Evolutionary conservation across 1,284 basidiomycete genomes (phyloP).

Genomic region (Hypsizygus ulmarius): DNA sequence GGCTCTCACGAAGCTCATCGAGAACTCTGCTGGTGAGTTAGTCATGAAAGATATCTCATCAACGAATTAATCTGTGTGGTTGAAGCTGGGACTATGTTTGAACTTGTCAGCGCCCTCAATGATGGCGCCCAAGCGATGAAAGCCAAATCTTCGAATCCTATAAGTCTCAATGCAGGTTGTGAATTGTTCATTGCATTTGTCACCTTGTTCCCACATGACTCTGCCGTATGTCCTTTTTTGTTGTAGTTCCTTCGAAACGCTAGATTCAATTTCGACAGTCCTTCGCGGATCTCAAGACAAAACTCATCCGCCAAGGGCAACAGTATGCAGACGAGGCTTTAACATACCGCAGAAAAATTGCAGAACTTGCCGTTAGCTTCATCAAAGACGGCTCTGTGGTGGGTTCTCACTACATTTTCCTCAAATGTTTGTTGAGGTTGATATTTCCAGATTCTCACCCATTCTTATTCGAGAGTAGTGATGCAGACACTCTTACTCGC

Average conservation of each 20-base stretch:
- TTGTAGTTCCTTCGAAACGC: conserved; percentile 1
- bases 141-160: conserved; percentile 68
- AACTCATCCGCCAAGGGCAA: conserved; percentile 76
- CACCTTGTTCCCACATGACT: conserved; percentile 81
- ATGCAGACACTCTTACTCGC: conserved; percentile 90
- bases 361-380: conserved; percentile 86
- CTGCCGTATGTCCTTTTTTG: conserved; percentile 51
- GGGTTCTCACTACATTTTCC: conserved; percentile 29
- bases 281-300: conserved; percentile 79
- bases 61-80: conserved; percentile 10
- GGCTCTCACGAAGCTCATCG: conserved; percentile 75
- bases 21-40: conserved; percentile 64
- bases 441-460: conserved; percentile 78
- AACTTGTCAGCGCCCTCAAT: conserved; percentile 81
- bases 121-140: conserved; percentile 71
- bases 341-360: conserved; percentile 88
- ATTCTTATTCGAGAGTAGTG: conserved; percentile 95
- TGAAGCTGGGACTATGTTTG: conserved; percentile 84
- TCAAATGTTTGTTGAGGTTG: conserved; percentile 4
- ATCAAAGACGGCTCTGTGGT: conserved; percentile 93
- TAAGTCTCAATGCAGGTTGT: conserved; percentile 86
- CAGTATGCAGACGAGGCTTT: conserved; percentile 79
- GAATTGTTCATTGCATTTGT: conserved; percentile 90
- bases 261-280: conserved; percentile 41
- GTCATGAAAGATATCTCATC: conserved; percentile 14